Conservation (phyloP, 2,329 filamentous ascomycete genomes). For the Furcasterigmium sp. region DNA sequence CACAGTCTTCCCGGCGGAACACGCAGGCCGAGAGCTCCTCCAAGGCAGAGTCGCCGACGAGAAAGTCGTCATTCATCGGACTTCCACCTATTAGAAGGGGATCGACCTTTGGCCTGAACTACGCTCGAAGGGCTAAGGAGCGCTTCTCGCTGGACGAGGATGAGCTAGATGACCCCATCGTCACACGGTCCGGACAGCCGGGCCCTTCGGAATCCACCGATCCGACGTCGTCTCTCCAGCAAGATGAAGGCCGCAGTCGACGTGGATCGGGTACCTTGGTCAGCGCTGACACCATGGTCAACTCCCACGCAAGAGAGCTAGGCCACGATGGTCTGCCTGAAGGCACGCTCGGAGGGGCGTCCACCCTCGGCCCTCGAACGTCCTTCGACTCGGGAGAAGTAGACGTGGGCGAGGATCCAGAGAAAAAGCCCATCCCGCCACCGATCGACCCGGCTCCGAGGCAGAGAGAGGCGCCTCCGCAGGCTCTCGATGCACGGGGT, state of each 20-base stretch:
- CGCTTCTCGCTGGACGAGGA: slow-evolving; percentile 25
- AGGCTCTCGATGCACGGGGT: too few relatives aligned
- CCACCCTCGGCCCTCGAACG: not conserved
- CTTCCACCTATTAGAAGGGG: slow-evolving; percentile 54
- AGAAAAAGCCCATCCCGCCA: not conserved
- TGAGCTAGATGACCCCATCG: slow-evolving; percentile 19
- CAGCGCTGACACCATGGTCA: not conserved
- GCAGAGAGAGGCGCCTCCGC: too few relatives aligned
- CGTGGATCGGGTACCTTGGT: not conserved
- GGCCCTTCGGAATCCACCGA: slow-evolving; percentile 2
- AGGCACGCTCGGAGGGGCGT: slow-evolving; percentile 1
- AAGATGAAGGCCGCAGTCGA: not conserved
- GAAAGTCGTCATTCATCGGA: slow-evolving; percentile 48
- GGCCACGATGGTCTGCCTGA: not conserved
- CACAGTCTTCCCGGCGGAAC: too few relatives aligned
- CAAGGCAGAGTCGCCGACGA: slow-evolving; percentile 21
- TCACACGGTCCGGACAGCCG: not conserved
- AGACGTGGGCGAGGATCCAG: slow-evolving; percentile 2
- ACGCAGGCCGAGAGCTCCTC: not conserved
- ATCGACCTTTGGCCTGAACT: slow-evolving; percentile 47
- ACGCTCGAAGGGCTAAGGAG: slow-evolving; percentile 26
- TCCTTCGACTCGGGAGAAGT: slow-evolving; percentile 1
- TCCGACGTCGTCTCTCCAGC: not conserved
- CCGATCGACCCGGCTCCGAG: not conserved
- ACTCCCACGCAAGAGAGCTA: not conserved